Percentiles rank a stretch among this genome's conserved stretches.
These are phyloP conservation scores for Populus alba DNA, from an alignment of 345 rosid genomes.

Conservation along the genomic window DNA sequence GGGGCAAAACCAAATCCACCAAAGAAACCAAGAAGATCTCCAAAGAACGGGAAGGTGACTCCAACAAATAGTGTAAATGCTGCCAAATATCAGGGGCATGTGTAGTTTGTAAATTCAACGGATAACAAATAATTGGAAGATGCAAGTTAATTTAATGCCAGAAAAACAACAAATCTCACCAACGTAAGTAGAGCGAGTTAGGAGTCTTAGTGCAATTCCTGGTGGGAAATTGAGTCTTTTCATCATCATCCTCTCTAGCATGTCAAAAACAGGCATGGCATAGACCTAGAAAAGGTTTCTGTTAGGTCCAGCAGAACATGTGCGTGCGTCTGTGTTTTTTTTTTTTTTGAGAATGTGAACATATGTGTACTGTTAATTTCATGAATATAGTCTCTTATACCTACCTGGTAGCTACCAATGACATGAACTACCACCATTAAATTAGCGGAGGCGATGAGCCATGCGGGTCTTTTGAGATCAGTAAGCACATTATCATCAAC, in stretches of 20 bases:
- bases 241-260: constrained; percentile 61
- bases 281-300: constrained; percentile 44
- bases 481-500: constrained; percentile 79
- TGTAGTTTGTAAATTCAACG: not conserved
- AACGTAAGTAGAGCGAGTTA: constrained; percentile 74
- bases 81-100: constrained; percentile 22
- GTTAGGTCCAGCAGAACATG: not conserved
- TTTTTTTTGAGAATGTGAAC: not conserved
- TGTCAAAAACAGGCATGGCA: constrained; percentile 90
- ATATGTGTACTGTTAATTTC: not conserved
- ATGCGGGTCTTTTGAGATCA: constrained; percentile 57
- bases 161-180: constrained; percentile 41
- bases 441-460: constrained; percentile 93
- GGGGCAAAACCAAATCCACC: constrained; percentile 98
- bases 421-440: constrained; percentile 94
- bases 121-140: not conserved
- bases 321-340: too few relatives aligned
- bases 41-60: constrained; percentile 90
- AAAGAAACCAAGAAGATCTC: constrained; percentile 94
- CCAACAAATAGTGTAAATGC: constrained; percentile 81
- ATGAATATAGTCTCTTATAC: constrained; percentile 11
- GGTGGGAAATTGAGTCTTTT: constrained; percentile 53
- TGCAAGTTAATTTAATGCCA: not conserved
- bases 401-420: constrained; percentile 92
- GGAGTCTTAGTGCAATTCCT: constrained; percentile 54